A percentile compares a stretch with the other conserved stretches of the same genome.
These are phyloP conservation scores for Cercospora citrullina DNA, from an alignment of 2,329 filamentous ascomycete species.

Conservation along the genomic window DNA sequence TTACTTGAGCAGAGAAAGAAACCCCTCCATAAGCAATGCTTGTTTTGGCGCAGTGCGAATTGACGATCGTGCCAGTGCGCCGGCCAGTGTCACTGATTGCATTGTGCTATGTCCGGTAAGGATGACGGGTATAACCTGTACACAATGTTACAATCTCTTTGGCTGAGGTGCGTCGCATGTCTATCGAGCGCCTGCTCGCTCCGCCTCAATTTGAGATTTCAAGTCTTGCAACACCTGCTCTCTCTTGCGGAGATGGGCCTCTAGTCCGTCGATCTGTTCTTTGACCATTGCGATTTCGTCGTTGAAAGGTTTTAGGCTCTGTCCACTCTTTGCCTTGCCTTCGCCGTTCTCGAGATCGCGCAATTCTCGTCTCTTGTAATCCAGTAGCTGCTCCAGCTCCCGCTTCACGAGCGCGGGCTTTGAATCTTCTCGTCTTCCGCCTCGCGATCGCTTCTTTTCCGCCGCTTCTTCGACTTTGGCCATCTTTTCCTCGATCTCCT, in stretches of 20 bases:
- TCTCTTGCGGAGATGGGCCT: constrained; percentile 74
- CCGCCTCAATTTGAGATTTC: constrained; percentile 80
- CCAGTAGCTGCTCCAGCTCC: constrained; percentile 88
- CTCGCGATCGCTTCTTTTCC: constrained; percentile 47
- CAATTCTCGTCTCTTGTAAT: constrained; percentile 85
- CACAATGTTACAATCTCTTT: neutral
- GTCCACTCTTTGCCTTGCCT: constrained; percentile 67
- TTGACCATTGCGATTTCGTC: constrained; percentile 89
- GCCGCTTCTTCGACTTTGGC: constrained; percentile 74
- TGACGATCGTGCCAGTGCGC: too few relatives aligned
- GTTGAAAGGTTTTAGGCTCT: constrained; percentile 71
- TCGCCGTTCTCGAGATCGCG: constrained; percentile 72
- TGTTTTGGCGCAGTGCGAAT: too few relatives aligned
- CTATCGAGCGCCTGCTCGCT: constrained; percentile 45
- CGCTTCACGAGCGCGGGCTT: constrained; percentile 91
- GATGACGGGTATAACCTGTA: constrained; percentile 10
- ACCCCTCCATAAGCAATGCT: too few relatives aligned
- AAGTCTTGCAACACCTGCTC: constrained; percentile 75
- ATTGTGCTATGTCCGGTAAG: neutral
- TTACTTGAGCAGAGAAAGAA: too few relatives aligned
- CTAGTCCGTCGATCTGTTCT: constrained; percentile 90
- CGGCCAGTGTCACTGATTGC: too few relatives aligned
- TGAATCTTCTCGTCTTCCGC: constrained; percentile 61
- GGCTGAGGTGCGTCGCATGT: neutral
- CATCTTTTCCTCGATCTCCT: constrained; percentile 85